Base-by-base conservation (phyloP, 2,329 filamentous ascomycete genomes). In the Penicillium concentricum region DNA sequence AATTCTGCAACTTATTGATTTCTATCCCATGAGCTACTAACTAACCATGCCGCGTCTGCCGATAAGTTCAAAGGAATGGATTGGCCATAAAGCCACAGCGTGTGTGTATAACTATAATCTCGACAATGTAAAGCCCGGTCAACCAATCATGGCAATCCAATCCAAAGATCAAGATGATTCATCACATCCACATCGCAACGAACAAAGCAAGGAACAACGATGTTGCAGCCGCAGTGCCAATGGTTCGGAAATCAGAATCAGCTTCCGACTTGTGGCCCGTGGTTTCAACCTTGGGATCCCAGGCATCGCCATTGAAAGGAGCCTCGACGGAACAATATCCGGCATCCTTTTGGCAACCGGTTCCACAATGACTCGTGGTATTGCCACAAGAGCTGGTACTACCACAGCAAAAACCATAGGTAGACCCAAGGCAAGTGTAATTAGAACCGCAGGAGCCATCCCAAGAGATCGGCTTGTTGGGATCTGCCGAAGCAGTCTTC, bases 391-490 rank as follows among this genome's bases (percentile, higher is more conserved):
- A 51, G 39, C 67, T 66, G 10, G 51, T 48, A 37, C 58, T 61
- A 46, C 69, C 66, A 48, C 73, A 75, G 47, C 73, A 75, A 5
- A 65, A 51, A 4, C 72, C 72, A 61, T 73, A 74, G 12, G 44
- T 61, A 10, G 71, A 75, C 3, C 71, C 69, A n/a, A 63, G 55
- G 53, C 72, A 75, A 12, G 72, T 73, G 26, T 67, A 66, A n/a
- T 69, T 67, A 2, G 57, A 56, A 6, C 72, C 72, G 45, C 72
- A 75, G n/a, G 63, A 72, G 12, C 72, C 73, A 47, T 75, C 70
- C 22, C 55, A 52, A 6, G 72, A 72, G 24, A 71, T 43, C 10
- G 50, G 53, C 39, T 68, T 69, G 34, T 64, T 67, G 16, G 59
- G 59, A 34, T 56, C 59, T 18, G 54, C 39, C 26, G 47, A 51